Percentiles rank a stretch among this genome's conserved stretches.
Evolutionary conservation across 495 filamentous ascomycete species (phyloP).

Genomic region (Trypethelium eluteriae): DNA sequence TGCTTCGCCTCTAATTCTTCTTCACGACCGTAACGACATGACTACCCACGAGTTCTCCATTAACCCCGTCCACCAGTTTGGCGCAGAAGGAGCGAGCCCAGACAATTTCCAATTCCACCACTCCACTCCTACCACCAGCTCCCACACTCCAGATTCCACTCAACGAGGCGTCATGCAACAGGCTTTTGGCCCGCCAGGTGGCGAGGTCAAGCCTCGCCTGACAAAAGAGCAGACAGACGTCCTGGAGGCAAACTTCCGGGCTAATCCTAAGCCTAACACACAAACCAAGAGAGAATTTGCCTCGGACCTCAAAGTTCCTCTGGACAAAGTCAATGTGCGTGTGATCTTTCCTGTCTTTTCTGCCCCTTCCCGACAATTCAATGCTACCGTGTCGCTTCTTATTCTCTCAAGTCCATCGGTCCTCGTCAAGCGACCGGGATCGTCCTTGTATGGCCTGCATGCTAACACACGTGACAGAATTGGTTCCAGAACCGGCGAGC

Average conservation of each 20-base stretch:
- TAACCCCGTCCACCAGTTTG: slow-evolving; percentile 2
- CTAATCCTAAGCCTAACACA: slow-evolving; percentile 36
- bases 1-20: slow-evolving; percentile 1
- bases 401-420: neutral
- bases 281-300: slow-evolving; percentile 37
- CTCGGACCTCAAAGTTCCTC: slow-evolving; percentile 31
- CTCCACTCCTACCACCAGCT: neutral
- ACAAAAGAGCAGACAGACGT: slow-evolving; percentile 41
- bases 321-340: slow-evolving; percentile 42
- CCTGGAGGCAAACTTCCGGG: slow-evolving; percentile 35
- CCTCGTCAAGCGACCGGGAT: neutral
- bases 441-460: neutral
- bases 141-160: neutral
- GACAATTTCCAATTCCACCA: slow-evolving; percentile 9
- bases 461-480: slow-evolving; percentile 30
- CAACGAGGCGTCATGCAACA: slow-evolving; percentile 9
- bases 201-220: slow-evolving; percentile 39
- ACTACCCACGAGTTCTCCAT: slow-evolving; percentile 9
- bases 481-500: slow-evolving; percentile 42
- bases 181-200: slow-evolving; percentile 9
- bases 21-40: slow-evolving; percentile 9
- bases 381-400: neutral
- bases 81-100: neutral
- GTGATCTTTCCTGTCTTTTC: too few species aligned
- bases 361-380: neutral